A percentile compares a stretch with the other conserved stretches of the same genome.
phyloP scores from a whole-genome alignment of 495 filamentous ascomycete species.

The Cladorrhinum samala region DNA sequence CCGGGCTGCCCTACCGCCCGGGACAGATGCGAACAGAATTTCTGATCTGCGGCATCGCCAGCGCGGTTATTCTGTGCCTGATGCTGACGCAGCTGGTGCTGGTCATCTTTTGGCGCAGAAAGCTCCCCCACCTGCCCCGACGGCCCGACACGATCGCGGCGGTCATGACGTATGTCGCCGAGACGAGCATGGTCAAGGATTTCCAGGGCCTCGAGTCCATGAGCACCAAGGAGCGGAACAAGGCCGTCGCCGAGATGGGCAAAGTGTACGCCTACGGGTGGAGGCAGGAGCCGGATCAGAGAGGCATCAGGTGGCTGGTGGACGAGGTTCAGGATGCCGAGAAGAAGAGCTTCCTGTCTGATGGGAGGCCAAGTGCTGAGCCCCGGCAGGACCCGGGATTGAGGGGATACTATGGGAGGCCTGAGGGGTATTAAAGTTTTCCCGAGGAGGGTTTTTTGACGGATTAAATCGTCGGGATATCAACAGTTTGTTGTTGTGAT shows the following conservation, averaged over 20 bases:
- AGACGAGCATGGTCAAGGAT: conserved; percentile 17
- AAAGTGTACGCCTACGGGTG: conserved; percentile 25
- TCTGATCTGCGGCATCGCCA: conserved; percentile 19
- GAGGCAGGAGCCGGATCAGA: conserved; percentile 15
- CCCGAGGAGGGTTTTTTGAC: too few species aligned
- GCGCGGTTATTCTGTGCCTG: conserved; percentile 14
- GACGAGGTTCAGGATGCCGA: conserved; percentile 13
- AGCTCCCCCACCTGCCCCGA: conserved; percentile 16
- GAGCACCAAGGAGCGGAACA: conserved; percentile 8
- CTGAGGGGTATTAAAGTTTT: not conserved
- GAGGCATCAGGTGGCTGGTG: conserved; percentile 15
- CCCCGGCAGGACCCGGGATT: not conserved
- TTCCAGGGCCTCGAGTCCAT: conserved; percentile 15
- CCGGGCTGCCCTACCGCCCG: conserved; percentile 26
- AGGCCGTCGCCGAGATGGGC: conserved; percentile 9
- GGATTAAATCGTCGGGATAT: too few species aligned
- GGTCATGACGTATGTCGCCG: conserved; percentile 21
- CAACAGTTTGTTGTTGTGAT: too few species aligned
- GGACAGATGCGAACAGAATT: conserved; percentile 27
- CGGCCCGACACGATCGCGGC: conserved; percentile 17
- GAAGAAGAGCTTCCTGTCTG: conserved; percentile 10
- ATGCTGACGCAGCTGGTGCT: conserved; percentile 20
- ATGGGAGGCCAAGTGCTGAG: not conserved
- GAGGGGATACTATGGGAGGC: not conserved
- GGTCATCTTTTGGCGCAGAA: conserved; percentile 12